Base-by-base conservation (phyloP, 192 early-diverging fungal species). In the Backusella parvicylindrica region DNA sequence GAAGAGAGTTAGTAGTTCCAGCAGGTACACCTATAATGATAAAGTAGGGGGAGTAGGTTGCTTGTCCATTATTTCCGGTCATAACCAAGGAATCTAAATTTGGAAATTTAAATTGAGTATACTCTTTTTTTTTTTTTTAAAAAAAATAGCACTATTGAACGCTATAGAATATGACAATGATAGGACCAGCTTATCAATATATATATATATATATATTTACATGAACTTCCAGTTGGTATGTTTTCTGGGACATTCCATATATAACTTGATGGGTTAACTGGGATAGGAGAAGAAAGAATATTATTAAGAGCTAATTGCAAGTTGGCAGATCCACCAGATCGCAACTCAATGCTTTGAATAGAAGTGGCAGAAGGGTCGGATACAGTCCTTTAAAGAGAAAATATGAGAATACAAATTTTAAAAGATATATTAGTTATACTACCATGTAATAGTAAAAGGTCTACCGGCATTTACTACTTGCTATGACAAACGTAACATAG, bases 281-380 rank as follows among this genome's bases (percentile, higher is more conserved):
- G 50, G 9, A 53, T 53, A 53, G 50, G 21, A n/a, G 50, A 53
- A 21, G 50, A n/a, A 53, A 53, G 50, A 8, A 53, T 53, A 21
- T 53, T 53, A 23, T 26, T 53, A 53, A 53, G 50, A 53, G 21
- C 50, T 53, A 53, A 21, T 53, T 53, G 50, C 21, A 53, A n/a
- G 18, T 53, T 53, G n/a, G 50, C 50, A 53, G 50, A 53, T 53
- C 50, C 50, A 53, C 50, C 50, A n/a, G 50, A 53, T 53, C 50
- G n/a, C 50, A 53, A 53, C n/a, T 53, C 50, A 53, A 53, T 53
- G n/a, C 50, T 53, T 21, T 53, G 50, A 53, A 53, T 53, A 53
- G 50, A 53, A 21, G 50, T 53, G 0, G 50, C 50, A 12, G 50
- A 53, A 53, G 50, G 50, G n/a, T 53, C 50, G 8, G 50, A 53